Evolutionary conservation across 2,329 filamentous ascomycete species (phyloP).

Genomic region (Trematosphaeria pertusa): DNA sequence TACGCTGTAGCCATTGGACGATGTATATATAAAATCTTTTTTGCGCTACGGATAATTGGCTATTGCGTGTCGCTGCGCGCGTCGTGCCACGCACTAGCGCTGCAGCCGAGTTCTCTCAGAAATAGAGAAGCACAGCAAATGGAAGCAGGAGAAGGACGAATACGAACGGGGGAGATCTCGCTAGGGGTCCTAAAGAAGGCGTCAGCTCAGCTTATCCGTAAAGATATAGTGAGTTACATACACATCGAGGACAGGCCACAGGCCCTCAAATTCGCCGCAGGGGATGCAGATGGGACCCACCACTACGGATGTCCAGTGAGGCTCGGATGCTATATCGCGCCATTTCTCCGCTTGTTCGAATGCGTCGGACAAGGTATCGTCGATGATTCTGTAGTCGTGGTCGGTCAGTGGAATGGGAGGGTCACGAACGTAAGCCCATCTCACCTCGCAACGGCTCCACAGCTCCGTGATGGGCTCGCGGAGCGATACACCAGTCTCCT

Average conservation of each 20-base stretch:
- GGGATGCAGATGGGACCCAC: slow-evolving; percentile 15
- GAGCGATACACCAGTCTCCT: slow-evolving; percentile 16
- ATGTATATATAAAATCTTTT: too few relatives aligned
- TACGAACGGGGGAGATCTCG: slow-evolving; percentile 12
- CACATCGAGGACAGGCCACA: slow-evolving; percentile 18
- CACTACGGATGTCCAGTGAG: slow-evolving; percentile 21
- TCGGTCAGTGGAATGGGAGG: slow-evolving; percentile 17
- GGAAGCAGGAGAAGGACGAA: too few relatives aligned
- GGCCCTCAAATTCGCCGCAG: slow-evolving; percentile 13
- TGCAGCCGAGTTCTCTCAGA: too few relatives aligned
- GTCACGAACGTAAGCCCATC: slow-evolving; percentile 6
- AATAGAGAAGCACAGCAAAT: too few relatives aligned
- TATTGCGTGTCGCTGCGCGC: too few relatives aligned
- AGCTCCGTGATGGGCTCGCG: slow-evolving; percentile 13
- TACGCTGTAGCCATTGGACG: too few relatives aligned
- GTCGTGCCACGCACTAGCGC: too few relatives aligned
- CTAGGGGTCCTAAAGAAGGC: slow-evolving; percentile 12
- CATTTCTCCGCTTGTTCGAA: slow-evolving; percentile 22
- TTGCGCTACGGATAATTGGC: too few relatives aligned
- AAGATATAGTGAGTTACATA: slow-evolving; percentile 10
- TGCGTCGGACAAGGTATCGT: slow-evolving; percentile 20
- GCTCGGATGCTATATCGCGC: slow-evolving; percentile 16
- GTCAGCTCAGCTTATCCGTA: slow-evolving; percentile 10
- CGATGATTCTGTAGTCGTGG: slow-evolving; percentile 16
- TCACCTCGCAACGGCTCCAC: slow-evolving; percentile 20